These are phyloP conservation scores for Schizochytrium sp. DNA, from an alignment of 108 stramenopile genomes.

Conservation along the genomic window DNA sequence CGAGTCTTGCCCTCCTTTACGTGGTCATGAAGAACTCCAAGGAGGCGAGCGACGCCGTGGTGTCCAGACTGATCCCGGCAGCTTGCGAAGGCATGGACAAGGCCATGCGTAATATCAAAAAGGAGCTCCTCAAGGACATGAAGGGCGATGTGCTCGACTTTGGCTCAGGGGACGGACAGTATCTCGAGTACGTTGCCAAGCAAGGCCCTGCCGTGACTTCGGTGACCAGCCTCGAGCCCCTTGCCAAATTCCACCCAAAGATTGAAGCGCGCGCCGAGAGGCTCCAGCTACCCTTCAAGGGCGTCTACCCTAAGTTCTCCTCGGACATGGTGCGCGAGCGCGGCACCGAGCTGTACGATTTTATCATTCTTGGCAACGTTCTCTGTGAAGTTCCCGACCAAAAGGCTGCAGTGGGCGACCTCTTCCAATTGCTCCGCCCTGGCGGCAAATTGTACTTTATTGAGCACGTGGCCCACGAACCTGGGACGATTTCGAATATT, in stretches of 20 bases:
- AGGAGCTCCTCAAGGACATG: slow-evolving; percentile 16
- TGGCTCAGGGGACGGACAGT: slow-evolving; percentile 38
- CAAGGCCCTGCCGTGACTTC: background rate
- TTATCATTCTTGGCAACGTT: slow-evolving; percentile 39
- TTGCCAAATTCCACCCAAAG: background rate
- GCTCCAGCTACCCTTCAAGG: background rate
- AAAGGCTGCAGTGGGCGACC: background rate
- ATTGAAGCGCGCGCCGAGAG: background rate
- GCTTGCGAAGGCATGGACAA: background rate
- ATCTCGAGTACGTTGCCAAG: background rate
- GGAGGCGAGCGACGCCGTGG: background rate
- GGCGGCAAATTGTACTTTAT: slow-evolving; percentile 36
- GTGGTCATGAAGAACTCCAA: background rate
- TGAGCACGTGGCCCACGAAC: slow-evolving; percentile 27
- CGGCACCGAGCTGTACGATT: slow-evolving; percentile 26
- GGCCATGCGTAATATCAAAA: background rate
- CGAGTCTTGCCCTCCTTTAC: background rate
- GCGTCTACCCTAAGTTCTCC: background rate
- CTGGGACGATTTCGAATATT: background rate
- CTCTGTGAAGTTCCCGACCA: slow-evolving; percentile 35
- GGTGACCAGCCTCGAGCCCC: slow-evolving; percentile 35
- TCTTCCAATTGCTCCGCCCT: slow-evolving; percentile 6
- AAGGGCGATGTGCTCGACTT: slow-evolving; percentile 36
- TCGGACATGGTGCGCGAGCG: background rate
- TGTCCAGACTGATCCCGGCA: background rate